phyloP scores from a whole-genome alignment of 2,329 filamentous ascomycete genomes.

The Arthrinium phaeospermum region DNA sequence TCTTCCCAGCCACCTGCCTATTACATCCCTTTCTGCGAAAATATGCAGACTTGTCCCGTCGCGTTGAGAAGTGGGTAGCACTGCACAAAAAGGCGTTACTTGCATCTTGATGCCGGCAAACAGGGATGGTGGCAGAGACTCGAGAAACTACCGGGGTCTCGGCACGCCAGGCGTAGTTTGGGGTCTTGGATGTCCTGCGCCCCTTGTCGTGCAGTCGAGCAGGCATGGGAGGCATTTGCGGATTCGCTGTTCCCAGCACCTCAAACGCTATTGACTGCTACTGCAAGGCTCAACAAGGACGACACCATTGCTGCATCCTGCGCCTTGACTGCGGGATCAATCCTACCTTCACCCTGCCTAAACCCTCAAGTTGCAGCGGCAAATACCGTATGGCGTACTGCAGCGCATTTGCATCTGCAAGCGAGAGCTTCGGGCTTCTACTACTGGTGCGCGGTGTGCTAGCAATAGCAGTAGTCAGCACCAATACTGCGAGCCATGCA shows the following conservation, averaged over 20 bases:
- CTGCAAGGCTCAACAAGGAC: neutral
- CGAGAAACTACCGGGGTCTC: constrained; percentile 13
- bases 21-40: neutral
- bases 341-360: neutral
- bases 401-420: neutral
- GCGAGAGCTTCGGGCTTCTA: neutral
- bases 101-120: constrained; percentile 1
- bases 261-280: neutral
- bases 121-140: neutral
- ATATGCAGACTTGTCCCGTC: neutral
- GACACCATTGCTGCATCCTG: neutral
- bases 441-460: neutral
- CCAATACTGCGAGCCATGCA: neutral
- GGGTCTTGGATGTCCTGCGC: neutral
- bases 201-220: neutral
- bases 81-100: neutral
- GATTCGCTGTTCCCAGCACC: neutral
- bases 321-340: neutral
- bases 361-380: neutral
- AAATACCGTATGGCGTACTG: neutral
- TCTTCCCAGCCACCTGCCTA: constrained; percentile 9
- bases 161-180: constrained; percentile 6
- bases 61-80: neutral
- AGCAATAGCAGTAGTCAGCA: neutral
- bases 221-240: neutral